phyloP scores from a whole-genome alignment of 2,329 filamentous ascomycete species.

The Sclerotinia subarctica region DNA sequence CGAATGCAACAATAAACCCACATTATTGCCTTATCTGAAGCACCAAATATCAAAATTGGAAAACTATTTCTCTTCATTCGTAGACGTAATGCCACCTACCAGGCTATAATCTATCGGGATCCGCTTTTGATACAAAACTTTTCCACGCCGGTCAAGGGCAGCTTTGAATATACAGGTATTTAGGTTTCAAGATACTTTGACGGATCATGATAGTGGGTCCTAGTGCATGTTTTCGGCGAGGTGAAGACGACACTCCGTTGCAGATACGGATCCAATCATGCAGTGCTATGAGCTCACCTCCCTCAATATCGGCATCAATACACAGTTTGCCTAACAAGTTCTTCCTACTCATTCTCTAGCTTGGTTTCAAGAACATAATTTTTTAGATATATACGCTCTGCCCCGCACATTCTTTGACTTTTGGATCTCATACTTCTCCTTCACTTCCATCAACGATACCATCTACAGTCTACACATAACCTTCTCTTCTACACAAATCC shows the following conservation, averaged over 20 bases:
- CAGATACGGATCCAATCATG: constrained; percentile 14
- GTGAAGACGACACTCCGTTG: constrained; percentile 11
- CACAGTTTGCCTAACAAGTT: constrained; percentile 16
- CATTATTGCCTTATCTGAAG: constrained; percentile 29
- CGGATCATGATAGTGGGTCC: constrained; percentile 10
- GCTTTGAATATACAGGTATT: constrained; percentile 24
- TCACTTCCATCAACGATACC: background rate
- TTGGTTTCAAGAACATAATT: constrained; percentile 26
- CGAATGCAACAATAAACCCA: constrained; percentile 17
- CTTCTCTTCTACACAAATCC: too few relatives aligned
- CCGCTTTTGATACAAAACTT: constrained; percentile 34
- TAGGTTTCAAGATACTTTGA: constrained; percentile 26
- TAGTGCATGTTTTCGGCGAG: background rate
- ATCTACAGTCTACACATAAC: background rate
- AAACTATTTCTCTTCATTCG: constrained; percentile 1
- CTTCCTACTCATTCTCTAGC: constrained; percentile 33
- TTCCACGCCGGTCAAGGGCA: constrained; percentile 26
- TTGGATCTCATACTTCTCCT: background rate
- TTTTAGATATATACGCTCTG: constrained; percentile 34
- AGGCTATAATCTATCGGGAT: constrained; percentile 9
- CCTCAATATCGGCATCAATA: constrained; percentile 9
- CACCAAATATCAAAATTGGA: constrained; percentile 7
- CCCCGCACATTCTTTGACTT: background rate
- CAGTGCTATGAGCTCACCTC: constrained; percentile 15
- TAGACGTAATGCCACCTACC: constrained; percentile 1